A percentile compares a stretch with the other conserved stretches of the same genome.
phyloP scores from a whole-genome alignment of 2,329 filamentous ascomycete genomes.

The Claviceps cyperi region DNA sequence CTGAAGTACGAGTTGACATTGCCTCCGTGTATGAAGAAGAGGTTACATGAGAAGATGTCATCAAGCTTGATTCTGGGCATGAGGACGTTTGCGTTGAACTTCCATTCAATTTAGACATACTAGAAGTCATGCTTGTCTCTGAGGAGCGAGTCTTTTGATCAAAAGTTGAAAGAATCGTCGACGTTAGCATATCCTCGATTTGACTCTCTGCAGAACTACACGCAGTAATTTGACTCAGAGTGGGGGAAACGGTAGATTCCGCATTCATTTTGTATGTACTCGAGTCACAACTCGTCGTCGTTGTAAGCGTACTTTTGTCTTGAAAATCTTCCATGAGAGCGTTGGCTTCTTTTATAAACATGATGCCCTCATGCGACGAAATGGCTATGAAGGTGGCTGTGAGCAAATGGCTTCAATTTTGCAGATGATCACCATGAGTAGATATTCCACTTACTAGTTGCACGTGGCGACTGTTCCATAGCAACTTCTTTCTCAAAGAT shows the following conservation, averaged over 20 bases:
- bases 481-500: neutral
- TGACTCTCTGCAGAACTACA: neutral
- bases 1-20: neutral
- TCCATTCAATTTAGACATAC: neutral
- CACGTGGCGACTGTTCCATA: neutral
- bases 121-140: neutral
- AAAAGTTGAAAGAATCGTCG: neutral
- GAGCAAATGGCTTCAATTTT: neutral
- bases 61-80: neutral
- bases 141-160: neutral
- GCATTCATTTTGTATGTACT: neutral
- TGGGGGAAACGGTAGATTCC: neutral
- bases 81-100: neutral
- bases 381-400: neutral
- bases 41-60: neutral
- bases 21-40: neutral
- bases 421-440: neutral
- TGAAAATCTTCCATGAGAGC: neutral
- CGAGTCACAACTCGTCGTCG: conserved; percentile 1
- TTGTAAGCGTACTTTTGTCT: neutral
- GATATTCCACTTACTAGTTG: neutral
- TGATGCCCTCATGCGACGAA: neutral
- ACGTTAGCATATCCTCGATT: neutral
- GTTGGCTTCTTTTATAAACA: neutral
- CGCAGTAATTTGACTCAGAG: neutral